phyloP scores from a whole-genome alignment of 495 filamentous ascomycete species.

The Neurospora sp. region DNA sequence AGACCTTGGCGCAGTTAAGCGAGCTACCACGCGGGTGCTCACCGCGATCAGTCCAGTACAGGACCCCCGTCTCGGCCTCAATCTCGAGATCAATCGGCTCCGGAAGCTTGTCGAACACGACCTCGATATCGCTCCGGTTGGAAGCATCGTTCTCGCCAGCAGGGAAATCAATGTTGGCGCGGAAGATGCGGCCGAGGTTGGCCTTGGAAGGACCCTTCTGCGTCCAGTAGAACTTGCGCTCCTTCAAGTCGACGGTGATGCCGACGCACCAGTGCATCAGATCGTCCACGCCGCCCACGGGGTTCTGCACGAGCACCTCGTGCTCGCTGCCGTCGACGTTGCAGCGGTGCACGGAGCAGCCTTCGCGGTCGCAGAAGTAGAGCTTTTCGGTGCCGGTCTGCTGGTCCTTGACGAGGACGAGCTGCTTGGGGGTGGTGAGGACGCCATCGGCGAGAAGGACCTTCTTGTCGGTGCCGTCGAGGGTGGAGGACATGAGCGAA shows the following conservation, averaged over 20 bases:
- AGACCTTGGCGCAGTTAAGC: slow-evolving; percentile 22
- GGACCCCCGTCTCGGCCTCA: slow-evolving; percentile 22
- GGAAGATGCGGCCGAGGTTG: slow-evolving; percentile 36
- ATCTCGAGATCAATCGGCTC: slow-evolving; percentile 49
- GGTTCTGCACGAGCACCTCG: slow-evolving; percentile 29
- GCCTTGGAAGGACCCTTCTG: slow-evolving; percentile 44
- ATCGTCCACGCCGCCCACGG: slow-evolving; percentile 7
- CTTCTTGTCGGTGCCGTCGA: slow-evolving; percentile 31
- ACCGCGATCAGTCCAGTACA: slow-evolving; percentile 50
- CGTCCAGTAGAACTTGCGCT: slow-evolving; percentile 43
- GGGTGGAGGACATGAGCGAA: slow-evolving; percentile 26
- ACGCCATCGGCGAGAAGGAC: slow-evolving; percentile 21
- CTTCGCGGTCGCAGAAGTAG: slow-evolving; percentile 48
- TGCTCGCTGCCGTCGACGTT: slow-evolving; percentile 35
- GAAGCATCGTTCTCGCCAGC: slow-evolving; percentile 1
- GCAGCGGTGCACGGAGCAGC: slow-evolving; percentile 34
- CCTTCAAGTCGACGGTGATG: slow-evolving; percentile 27
- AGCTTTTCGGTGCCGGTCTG: slow-evolving; percentile 12
- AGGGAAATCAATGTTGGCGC: slow-evolving; percentile 25
- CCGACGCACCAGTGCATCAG: slow-evolving; percentile 44
- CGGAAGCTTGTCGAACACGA: slow-evolving; percentile 33
- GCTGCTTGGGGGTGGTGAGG: slow-evolving; percentile 46
- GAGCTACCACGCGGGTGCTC: slow-evolving; percentile 40
- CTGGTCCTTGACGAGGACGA: slow-evolving; percentile 22
- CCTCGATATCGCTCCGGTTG: slow-evolving; percentile 29